A percentile compares a stretch with the other conserved stretches of the same genome.
Conservation (phyloP, 2,329 filamentous ascomycete genomes). For the Fusarium neocosmosporiellum region DNA sequence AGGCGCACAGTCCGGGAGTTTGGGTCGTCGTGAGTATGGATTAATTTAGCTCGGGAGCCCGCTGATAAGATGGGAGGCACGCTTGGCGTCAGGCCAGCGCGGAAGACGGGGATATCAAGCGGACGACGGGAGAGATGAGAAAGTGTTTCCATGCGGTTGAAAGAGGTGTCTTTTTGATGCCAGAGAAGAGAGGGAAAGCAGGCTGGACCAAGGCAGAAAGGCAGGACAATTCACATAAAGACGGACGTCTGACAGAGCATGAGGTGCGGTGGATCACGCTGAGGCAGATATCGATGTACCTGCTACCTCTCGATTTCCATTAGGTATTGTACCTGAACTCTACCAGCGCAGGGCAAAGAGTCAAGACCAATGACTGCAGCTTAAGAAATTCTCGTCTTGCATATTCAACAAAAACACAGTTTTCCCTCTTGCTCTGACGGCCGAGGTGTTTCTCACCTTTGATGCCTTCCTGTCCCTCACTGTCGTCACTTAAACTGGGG, state of each 20-base stretch:
- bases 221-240: background rate
- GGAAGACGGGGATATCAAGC: background rate
- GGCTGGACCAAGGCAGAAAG: conserved; percentile 2
- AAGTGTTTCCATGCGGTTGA: background rate
- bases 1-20: conserved; percentile 23
- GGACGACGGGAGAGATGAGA: background rate
- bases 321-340: conserved; percentile 13
- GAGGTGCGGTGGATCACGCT: conserved; percentile 22
- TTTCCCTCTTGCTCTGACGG: background rate
- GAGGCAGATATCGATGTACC: conserved; percentile 8
- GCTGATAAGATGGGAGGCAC: conserved; percentile 22
- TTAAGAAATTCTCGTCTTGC: background rate
- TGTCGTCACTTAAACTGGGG: conserved; percentile 39
- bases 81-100: conserved; percentile 1
- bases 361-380: background rate
- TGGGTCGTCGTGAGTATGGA: conserved; percentile 14
- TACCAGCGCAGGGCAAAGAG: background rate
- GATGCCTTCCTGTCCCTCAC: conserved; percentile 25
- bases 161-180: background rate
- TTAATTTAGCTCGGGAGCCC: conserved; percentile 15
- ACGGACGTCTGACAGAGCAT: background rate
- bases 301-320: conserved; percentile 15
- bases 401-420: background rate
- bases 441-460: conserved; percentile 24
- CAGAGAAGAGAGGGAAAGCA: background rate